Evolutionary conservation across 1,284 basidiomycete species (phyloP).

Genomic region (Xerocomus amazonicus): DNA sequence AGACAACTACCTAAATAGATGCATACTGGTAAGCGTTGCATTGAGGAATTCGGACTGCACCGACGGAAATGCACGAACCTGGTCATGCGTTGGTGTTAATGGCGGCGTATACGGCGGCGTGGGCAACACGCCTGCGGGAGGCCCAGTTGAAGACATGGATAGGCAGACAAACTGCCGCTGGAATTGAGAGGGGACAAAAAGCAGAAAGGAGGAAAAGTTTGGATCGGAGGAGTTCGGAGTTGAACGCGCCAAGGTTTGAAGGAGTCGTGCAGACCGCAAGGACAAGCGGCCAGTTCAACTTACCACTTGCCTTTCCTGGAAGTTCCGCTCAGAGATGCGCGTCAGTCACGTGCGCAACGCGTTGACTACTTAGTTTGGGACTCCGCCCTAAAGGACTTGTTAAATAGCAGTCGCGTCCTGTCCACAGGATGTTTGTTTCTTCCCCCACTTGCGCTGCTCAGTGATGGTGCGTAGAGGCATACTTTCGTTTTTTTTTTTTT

Average conservation of each 20-base stretch:
- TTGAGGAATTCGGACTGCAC: constrained; percentile 12
- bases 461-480: constrained; percentile 20
- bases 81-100: constrained; percentile 39
- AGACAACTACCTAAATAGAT: constrained; percentile 49
- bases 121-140: constrained; percentile 32
- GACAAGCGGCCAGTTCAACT: neutral
- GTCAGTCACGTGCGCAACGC: constrained; percentile 35
- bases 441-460: constrained; percentile 5
- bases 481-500: neutral
- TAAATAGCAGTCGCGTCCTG: constrained; percentile 31
- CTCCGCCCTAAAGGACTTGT: constrained; percentile 31
- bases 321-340: constrained; percentile 12
- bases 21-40: constrained; percentile 27
- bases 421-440: constrained; percentile 1
- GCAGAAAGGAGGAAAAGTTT: constrained; percentile 8
- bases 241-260: constrained; percentile 21
- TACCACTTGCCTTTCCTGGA: neutral
- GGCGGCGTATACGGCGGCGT: constrained; percentile 24
- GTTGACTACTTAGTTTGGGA: constrained; percentile 31
- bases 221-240: constrained; percentile 18
- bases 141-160: constrained; percentile 33
- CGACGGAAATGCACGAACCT: constrained; percentile 34
- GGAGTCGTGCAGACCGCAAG: constrained; percentile 34
- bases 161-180: constrained; percentile 26
- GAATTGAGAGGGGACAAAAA: constrained; percentile 2